Conservation (phyloP, 805 yeast genomes). For the Wickerhamiella lipophila region DNA sequence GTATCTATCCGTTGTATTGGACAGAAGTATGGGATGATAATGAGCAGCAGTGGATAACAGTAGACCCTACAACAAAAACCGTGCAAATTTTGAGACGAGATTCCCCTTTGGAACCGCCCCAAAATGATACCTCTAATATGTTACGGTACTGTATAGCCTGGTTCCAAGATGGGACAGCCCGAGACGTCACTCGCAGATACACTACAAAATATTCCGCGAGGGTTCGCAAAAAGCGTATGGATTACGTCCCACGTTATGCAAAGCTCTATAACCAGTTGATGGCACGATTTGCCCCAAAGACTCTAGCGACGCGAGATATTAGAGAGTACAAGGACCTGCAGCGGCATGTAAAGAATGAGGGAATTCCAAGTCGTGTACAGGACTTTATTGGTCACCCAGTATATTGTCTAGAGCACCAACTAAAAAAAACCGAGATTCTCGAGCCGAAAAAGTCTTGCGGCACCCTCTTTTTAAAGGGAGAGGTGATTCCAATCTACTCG, state of each 20-base stretch:
- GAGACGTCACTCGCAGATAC: slow-evolving; percentile 81
- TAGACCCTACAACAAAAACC: slow-evolving; percentile 59
- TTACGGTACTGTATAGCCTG: slow-evolving; percentile 67
- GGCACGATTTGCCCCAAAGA: slow-evolving; percentile 22
- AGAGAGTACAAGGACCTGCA: slow-evolving; percentile 49
- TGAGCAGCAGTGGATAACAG: slow-evolving; percentile 62
- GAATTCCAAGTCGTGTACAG: slow-evolving; percentile 71
- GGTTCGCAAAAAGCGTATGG: slow-evolving; percentile 59
- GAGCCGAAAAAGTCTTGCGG: slow-evolving; percentile 60
- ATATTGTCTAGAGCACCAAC: slow-evolving; percentile 65
- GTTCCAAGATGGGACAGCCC: slow-evolving; percentile 48
- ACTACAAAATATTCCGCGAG: slow-evolving; percentile 58
- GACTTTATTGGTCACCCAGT: slow-evolving; percentile 82
- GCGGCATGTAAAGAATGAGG: slow-evolving; percentile 57
- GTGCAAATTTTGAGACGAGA: slow-evolving; percentile 51
- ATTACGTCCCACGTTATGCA: slow-evolving; percentile 35
- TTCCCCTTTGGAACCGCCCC: slow-evolving; percentile 62
- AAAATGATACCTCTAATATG: slow-evolving; percentile 42
- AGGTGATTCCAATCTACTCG: slow-evolving; percentile 38
- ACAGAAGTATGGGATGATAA: slow-evolving; percentile 82
- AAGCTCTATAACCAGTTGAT: slow-evolving; percentile 48
- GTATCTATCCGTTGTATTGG: slow-evolving; percentile 71
- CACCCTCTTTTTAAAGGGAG: slow-evolving; percentile 39
- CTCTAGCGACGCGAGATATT: slow-evolving; percentile 26
- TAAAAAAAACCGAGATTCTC: slow-evolving; percentile 59